Evolutionary conservation across 1,284 basidiomycete genomes (phyloP).

Genomic region (Rhodotorula sp.): DNA sequence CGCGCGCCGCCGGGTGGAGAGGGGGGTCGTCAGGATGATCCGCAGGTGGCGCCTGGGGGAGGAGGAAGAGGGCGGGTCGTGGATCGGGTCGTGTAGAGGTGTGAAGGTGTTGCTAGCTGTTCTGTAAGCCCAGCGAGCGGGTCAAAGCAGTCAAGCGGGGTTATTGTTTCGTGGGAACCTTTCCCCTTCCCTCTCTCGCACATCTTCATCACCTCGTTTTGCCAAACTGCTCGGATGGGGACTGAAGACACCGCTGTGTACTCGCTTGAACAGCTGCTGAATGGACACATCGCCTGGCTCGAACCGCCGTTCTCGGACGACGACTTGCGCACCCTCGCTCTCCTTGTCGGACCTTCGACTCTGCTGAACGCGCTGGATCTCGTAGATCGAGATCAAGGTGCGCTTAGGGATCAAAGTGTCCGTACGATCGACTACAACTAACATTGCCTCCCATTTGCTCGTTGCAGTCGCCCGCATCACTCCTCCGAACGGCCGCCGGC

Average conservation of each 20-base stretch:
- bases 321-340: conserved; percentile 16
- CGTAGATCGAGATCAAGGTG: conserved; percentile 28
- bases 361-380: conserved; percentile 34
- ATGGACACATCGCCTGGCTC: background rate
- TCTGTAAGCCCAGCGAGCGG: too few species aligned
- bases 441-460: too few species aligned
- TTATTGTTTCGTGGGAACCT: background rate
- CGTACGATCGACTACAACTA: too few species aligned
- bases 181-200: background rate
- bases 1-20: background rate
- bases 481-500: conserved; percentile 9
- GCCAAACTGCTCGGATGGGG: background rate
- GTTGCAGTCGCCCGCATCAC: conserved; percentile 16
- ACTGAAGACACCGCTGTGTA: background rate
- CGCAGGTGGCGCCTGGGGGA: background rate
- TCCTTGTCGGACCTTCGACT: conserved; percentile 8
- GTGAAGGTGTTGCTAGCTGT: too few species aligned
- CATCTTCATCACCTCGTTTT: too few species aligned
- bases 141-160: too few species aligned
- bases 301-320: conserved; percentile 8
- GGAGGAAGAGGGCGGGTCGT: background rate
- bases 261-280: background rate
- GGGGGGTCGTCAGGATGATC: background rate
- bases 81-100: background rate
- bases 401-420: background rate